A percentile compares a stretch with the other conserved stretches of the same genome.
These are phyloP conservation scores for Kandelia obovata DNA, from an alignment of 345 rosid species.

Conservation along the genomic window DNA sequence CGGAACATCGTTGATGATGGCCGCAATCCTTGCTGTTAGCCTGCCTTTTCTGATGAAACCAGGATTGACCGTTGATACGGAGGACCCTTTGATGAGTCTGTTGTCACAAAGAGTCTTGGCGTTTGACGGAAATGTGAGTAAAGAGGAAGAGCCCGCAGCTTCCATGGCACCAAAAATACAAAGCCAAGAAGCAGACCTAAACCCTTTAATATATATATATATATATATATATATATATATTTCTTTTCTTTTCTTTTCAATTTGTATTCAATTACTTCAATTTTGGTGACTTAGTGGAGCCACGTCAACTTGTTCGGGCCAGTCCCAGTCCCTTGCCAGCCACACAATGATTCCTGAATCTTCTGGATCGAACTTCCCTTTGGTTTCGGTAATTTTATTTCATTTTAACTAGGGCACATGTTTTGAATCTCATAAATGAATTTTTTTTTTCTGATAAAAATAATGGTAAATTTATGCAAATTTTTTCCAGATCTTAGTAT, in stretches of 20 bases:
- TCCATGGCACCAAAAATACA: slow-evolving; percentile 29
- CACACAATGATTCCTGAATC: not conserved
- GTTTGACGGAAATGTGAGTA: slow-evolving; percentile 15
- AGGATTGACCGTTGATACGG: slow-evolving; percentile 28
- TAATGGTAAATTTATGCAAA: no score
- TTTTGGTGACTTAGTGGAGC: not conserved
- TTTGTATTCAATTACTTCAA: not conserved
- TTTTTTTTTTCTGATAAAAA: no score
- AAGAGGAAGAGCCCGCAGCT: slow-evolving; percentile 27
- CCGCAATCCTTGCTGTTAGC: slow-evolving; percentile 20
- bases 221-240: not conserved
- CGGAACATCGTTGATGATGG: slow-evolving; percentile 35
- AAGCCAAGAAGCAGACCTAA: not conserved
- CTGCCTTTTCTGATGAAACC: slow-evolving; percentile 15
- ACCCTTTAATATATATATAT: not conserved
- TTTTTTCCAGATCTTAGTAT: no score
- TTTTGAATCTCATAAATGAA: no score
- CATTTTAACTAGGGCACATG: no score
- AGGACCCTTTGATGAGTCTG: not conserved
- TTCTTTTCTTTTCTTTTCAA: not conserved
- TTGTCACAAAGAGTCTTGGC: slow-evolving; percentile 11
- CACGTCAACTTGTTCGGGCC: slow-evolving; percentile 6
- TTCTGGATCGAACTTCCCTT: not conserved
- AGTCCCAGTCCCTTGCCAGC: slow-evolving; percentile 3
- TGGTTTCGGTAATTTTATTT: not conserved